A percentile compares a stretch with the other conserved stretches of the same genome.
Conservation (phyloP, 2,329 filamentous ascomycete genomes). For the Pseudocercospora fuligena region DNA sequence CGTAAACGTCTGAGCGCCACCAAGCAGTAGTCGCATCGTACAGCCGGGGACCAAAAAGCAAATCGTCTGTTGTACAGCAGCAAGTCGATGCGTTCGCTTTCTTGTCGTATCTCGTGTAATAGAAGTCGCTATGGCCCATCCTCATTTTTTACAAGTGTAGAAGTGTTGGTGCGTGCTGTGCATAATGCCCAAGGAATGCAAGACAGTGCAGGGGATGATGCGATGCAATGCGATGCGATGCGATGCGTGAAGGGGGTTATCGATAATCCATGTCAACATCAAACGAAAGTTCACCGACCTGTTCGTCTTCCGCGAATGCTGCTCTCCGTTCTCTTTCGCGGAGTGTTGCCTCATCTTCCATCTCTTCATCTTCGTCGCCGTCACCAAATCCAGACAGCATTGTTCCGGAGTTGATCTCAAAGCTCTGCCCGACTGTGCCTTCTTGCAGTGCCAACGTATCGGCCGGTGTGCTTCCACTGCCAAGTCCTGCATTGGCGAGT, state of each 20-base stretch:
- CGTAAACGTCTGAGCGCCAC: conserved; percentile 5
- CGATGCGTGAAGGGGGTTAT: conserved; percentile 45
- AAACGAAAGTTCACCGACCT: conserved; percentile 70
- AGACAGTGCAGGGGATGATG: conserved; percentile 12
- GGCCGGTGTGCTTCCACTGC: conserved; percentile 54
- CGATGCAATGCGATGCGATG: conserved; percentile 14
- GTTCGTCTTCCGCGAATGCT: conserved; percentile 59
- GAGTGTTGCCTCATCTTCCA: conserved; percentile 62
- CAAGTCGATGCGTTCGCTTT: conserved; percentile 11
- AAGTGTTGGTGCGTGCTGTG: conserved; percentile 18
- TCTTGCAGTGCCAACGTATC: conserved; percentile 42
- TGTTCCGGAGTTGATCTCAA: conserved; percentile 41
- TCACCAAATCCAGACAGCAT: conserved; percentile 85
- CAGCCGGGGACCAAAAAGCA: neutral
- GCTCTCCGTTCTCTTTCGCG: conserved; percentile 31
- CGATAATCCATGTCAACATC: conserved; percentile 65
- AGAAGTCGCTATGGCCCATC: conserved; percentile 16
- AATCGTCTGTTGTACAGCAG: conserved; percentile 9
- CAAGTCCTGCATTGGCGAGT: conserved; percentile 80
- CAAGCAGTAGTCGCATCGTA: neutral
- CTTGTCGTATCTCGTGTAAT: conserved; percentile 17
- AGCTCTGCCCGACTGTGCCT: conserved; percentile 40
- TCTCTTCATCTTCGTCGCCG: conserved; percentile 94
- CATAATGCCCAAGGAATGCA: conserved; percentile 13
- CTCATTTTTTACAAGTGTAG: conserved; percentile 20